These are phyloP conservation scores for Globisporangium paroecandrum DNA, from an alignment of 352 stramenopile species.

Conservation along the genomic window DNA sequence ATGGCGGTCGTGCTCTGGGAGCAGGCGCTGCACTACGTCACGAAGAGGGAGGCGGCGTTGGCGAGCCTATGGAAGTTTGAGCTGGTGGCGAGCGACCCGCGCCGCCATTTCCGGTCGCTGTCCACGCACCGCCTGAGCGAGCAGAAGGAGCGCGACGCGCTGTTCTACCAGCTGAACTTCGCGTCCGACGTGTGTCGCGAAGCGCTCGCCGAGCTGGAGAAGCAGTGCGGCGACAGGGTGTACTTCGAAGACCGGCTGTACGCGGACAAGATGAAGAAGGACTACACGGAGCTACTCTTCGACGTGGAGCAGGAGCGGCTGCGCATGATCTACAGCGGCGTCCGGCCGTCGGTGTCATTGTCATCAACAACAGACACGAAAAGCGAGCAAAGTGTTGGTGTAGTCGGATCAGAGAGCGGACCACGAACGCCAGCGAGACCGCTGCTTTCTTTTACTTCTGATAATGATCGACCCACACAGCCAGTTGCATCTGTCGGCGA, in stretches of 20 bases:
- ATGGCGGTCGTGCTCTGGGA: constrained; percentile 67
- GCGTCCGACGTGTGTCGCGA: constrained; percentile 41
- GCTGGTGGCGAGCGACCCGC: constrained; percentile 59
- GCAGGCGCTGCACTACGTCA: constrained; percentile 36
- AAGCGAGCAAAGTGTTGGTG: constrained; percentile 11
- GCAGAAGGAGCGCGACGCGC: constrained; percentile 59
- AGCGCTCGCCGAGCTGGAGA: constrained; percentile 44
- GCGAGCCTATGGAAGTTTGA: constrained; percentile 44
- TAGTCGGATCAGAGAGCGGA: background rate
- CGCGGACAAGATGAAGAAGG: constrained; percentile 68
- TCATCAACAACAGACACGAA: background rate
- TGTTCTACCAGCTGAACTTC: constrained; percentile 57
- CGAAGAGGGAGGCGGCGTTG: constrained; percentile 42
- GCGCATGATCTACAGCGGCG: constrained; percentile 48
- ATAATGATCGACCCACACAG: no score
- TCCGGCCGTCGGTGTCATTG: constrained; percentile 16
- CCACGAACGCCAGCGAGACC: background rate
- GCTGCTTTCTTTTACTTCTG: background rate
- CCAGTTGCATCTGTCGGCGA: background rate
- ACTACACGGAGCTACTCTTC: constrained; percentile 72
- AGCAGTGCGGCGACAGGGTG: constrained; percentile 39
- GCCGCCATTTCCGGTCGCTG: constrained; percentile 64
- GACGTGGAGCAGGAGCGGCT: constrained; percentile 70
- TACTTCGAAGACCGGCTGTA: constrained; percentile 45
- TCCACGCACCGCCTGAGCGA: constrained; percentile 59